phyloP scores from a whole-genome alignment of 768 basidiomycete species.

The Tulasnella sp. region DNA sequence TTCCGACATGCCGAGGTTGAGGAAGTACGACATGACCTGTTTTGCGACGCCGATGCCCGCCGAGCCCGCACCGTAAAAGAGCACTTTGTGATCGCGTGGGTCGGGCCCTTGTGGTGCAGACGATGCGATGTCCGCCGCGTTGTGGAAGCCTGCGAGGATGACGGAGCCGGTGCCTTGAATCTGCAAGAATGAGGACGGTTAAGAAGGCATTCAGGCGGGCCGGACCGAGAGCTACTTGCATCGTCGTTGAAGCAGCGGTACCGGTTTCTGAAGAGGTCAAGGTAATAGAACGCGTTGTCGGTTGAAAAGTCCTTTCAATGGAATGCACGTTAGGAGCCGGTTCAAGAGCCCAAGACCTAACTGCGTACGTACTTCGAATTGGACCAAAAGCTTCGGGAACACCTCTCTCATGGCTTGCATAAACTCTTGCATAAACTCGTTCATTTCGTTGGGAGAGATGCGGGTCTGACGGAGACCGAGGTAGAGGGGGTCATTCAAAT shows the following conservation, averaged over 20 bases:
- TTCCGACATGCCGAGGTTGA: slow-evolving; percentile 44
- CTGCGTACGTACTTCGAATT: slow-evolving; percentile 58
- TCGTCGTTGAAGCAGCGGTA: slow-evolving; percentile 90
- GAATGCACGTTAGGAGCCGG: not conserved
- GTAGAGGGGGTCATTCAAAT: slow-evolving; percentile 88
- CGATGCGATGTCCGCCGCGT: slow-evolving; percentile 39
- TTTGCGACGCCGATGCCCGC: slow-evolving; percentile 51
- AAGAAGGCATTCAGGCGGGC: not conserved
- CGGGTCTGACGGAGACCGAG: slow-evolving; percentile 79
- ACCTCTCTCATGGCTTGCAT: slow-evolving; percentile 75
- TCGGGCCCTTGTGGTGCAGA: slow-evolving; percentile 39
- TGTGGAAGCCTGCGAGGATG: slow-evolving; percentile 60
- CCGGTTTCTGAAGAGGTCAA: slow-evolving; percentile 70
- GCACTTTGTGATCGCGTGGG: slow-evolving; percentile 47
- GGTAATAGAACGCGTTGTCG: slow-evolving; percentile 85
- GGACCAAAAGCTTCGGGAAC: slow-evolving; percentile 82
- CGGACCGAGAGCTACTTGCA: slow-evolving; percentile 8
- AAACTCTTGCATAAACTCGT: slow-evolving; percentile 92
- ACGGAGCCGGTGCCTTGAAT: slow-evolving; percentile 93
- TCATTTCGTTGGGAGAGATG: slow-evolving; percentile 65
- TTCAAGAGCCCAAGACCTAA: not conserved
- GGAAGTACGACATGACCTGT: slow-evolving; percentile 49
- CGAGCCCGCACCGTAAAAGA: slow-evolving; percentile 50
- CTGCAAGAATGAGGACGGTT: not conserved
- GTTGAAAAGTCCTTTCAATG: slow-evolving; percentile 77